A percentile compares a stretch with the other conserved stretches of the same genome.
Evolutionary conservation across 306 rosid species (phyloP).

Genomic region (Phaseolus lunatus): DNA sequence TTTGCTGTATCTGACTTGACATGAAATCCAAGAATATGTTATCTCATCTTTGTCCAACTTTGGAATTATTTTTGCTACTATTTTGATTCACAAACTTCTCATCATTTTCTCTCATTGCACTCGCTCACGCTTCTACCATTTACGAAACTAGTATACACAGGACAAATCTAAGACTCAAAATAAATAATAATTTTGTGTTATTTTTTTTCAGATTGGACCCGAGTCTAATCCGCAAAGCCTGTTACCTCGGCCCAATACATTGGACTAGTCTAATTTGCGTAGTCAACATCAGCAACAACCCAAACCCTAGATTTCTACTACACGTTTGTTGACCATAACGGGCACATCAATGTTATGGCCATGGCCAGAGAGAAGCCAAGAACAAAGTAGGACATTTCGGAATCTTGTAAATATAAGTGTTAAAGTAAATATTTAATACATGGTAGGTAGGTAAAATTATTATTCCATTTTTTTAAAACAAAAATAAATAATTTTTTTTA

Average conservation of each 20-base stretch:
- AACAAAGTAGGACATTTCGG: too few species aligned
- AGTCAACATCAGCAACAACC: neutral
- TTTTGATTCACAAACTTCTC: slow-evolving; percentile 1
- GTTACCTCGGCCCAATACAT: neutral
- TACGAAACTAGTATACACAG: neutral
- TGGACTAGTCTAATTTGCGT: neutral
- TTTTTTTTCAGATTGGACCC: neutral
- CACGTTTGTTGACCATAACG: too few species aligned
- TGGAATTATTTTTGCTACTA: neutral
- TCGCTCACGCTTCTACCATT: neutral
- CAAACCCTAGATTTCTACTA: too few species aligned
- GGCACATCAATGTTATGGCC: too few species aligned
- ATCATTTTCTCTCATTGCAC: neutral
- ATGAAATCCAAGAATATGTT: slow-evolving; percentile 64
- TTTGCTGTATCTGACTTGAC: slow-evolving; percentile 46
- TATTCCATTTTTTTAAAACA: too few species aligned
- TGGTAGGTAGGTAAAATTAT: too few species aligned
- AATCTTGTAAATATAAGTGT: too few species aligned
- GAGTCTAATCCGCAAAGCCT: neutral
- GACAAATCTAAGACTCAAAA: neutral
- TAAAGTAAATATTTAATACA: too few species aligned
- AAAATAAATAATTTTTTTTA: too few species aligned
- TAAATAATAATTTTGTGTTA: neutral
- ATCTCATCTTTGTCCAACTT: slow-evolving; percentile 10
- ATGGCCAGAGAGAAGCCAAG: too few species aligned